Percentiles rank a stretch among this genome's conserved stretches.
Conservation (phyloP, 108 stramenopile genomes). For the Asterionellopsis glacialis region DNA sequence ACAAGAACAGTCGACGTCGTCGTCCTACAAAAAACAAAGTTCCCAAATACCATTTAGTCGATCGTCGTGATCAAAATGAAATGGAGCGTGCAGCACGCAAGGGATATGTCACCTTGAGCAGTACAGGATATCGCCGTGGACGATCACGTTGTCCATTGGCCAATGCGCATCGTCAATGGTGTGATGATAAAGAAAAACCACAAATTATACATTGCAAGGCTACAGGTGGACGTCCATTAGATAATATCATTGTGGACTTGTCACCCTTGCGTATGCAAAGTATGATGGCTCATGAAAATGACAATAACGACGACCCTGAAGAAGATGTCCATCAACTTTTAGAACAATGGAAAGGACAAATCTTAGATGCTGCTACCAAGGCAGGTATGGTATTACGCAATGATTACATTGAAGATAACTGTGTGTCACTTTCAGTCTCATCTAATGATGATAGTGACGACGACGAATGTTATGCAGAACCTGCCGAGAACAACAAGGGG, state of each 20-base stretch:
- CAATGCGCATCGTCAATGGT: conserved; percentile 46
- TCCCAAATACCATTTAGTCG: conserved; percentile 6
- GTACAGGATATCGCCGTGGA: conserved; percentile 41
- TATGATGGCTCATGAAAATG: conserved; percentile 3
- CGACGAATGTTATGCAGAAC: not conserved
- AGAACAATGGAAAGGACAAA: not conserved
- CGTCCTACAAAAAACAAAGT: not conserved
- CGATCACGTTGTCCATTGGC: conserved; percentile 37
- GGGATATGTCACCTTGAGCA: conserved; percentile 34
- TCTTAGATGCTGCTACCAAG: not conserved
- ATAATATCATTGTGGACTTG: conserved; percentile 30
- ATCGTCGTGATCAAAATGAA: conserved; percentile 20
- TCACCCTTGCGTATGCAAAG: conserved; percentile 19
- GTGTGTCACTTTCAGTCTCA: not conserved
- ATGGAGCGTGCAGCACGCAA: conserved; percentile 12
- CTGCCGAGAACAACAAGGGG: too few species aligned
- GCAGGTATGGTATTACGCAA: conserved; percentile 4
- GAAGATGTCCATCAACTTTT: not conserved
- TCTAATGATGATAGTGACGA: not conserved
- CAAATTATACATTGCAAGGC: conserved; percentile 37
- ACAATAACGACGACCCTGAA: not conserved
- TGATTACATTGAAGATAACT: not conserved
- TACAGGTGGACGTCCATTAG: conserved; percentile 14
- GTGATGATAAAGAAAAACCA: conserved; percentile 31
- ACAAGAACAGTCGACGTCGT: not conserved